phyloP scores from a whole-genome alignment of 345 rosid genomes.

The Odontarrhena argentea region DNA sequence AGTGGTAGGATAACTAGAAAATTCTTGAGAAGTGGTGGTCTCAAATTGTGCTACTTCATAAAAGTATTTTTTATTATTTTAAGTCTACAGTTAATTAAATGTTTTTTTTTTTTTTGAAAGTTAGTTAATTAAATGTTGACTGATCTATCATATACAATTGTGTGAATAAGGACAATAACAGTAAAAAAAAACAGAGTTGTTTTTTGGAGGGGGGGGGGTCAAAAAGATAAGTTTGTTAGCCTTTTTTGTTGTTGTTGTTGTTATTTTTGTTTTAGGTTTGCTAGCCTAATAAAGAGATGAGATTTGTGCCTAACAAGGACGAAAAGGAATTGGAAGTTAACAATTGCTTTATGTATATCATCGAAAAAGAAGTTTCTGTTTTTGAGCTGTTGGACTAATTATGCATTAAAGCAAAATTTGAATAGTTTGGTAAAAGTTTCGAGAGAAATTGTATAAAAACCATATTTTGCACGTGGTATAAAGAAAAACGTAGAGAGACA shows the following conservation, averaged over 20 bases:
- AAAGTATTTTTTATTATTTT: too few relatives aligned
- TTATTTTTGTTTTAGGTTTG: too few relatives aligned
- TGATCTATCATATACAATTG: background rate
- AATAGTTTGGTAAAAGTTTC: conserved; percentile 32
- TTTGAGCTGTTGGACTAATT: conserved; percentile 1
- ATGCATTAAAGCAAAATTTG: background rate
- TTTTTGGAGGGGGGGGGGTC: too few relatives aligned
- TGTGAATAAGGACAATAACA: background rate
- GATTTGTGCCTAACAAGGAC: conserved; percentile 32
- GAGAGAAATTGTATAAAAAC: background rate
- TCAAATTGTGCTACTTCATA: background rate
- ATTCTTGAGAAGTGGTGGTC: background rate
- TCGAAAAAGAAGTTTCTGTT: background rate
- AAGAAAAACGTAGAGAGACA: conserved; percentile 2
- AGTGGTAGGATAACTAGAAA: conserved; percentile 5
- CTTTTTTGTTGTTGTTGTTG: too few relatives aligned
- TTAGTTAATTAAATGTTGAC: background rate
- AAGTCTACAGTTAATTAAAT: too few relatives aligned
- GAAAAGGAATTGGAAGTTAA: conserved; percentile 6
- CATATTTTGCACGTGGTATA: conserved; percentile 34
- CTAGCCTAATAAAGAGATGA: conserved; percentile 6
- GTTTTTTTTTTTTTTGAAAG: too few relatives aligned
- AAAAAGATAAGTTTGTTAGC: too few relatives aligned
- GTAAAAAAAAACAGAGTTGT: too few relatives aligned
- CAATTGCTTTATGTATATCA: background rate